These are phyloP conservation scores for Phytophthora citrophthora DNA, from an alignment of 352 stramenopile genomes.

Conservation along the genomic window DNA sequence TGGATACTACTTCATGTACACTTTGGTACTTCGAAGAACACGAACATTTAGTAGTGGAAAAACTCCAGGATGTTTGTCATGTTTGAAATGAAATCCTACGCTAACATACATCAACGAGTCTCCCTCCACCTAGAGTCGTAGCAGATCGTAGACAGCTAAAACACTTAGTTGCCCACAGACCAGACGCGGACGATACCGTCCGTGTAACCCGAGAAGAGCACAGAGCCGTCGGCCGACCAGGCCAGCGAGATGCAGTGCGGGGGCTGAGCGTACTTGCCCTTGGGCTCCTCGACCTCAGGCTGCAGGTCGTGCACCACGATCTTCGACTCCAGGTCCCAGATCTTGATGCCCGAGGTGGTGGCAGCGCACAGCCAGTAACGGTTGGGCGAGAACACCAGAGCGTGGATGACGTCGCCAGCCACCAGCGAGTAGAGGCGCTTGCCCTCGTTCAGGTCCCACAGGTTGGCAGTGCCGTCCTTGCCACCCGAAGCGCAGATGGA, in stretches of 20 bases:
- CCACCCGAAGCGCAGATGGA: conserved; percentile 99
- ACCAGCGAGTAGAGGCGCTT: conserved; percentile 99
- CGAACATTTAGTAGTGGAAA: conserved; percentile 17
- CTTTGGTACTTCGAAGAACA: too few relatives aligned
- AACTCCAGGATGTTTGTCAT: conserved; percentile 34
- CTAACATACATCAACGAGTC: conserved; percentile 17
- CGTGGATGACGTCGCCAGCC: conserved; percentile 96
- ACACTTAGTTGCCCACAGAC: conserved; percentile 86
- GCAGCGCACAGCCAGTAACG: conserved; percentile 99
- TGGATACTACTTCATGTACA: too few relatives aligned
- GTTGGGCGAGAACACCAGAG: conserved; percentile 99
- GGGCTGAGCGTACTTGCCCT: conserved; percentile 94
- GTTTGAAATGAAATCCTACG: conserved; percentile 30
- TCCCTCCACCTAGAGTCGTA: conserved; percentile 14
- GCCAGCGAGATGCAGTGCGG: conserved; percentile 98
- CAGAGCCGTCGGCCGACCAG: conserved; percentile 98
- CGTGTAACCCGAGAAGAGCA: conserved; percentile 99
- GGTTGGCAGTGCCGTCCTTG: conserved; percentile 99
- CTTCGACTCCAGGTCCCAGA: conserved; percentile 99
- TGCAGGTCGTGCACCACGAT: conserved; percentile 97
- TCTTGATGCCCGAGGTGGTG: conserved; percentile 99
- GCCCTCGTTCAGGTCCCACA: conserved; percentile 99
- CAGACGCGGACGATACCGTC: conserved; percentile 98
- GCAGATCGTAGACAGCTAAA: not conserved
- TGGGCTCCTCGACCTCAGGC: conserved; percentile 91